Conservation (phyloP, 2,329 filamentous ascomycete genomes). For the Clonostachys byssicola region DNA sequence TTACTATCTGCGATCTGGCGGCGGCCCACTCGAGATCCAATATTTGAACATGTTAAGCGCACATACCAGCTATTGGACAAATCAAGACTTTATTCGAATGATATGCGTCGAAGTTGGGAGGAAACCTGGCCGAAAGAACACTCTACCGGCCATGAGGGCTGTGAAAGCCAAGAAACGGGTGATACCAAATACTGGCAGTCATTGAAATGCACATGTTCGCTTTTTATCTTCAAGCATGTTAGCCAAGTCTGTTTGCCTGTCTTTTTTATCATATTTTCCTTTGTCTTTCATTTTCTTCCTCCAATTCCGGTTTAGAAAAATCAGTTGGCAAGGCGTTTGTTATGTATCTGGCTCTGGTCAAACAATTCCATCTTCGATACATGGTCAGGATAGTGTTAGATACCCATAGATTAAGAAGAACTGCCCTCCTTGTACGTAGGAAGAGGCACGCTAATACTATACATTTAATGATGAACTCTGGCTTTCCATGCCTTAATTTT, state of each 20-base stretch:
- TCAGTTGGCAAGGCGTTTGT: too few species aligned
- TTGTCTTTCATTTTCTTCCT: neutral
- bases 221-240: neutral
- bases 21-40: slow-evolving; percentile 87
- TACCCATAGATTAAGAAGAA: neutral
- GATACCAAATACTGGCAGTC: slow-evolving; percentile 5
- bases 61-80: slow-evolving; percentile 91
- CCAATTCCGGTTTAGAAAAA: too few species aligned
- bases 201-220: neutral
- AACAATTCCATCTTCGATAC: neutral
- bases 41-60: slow-evolving; percentile 97
- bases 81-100: slow-evolving; percentile 84
- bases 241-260: neutral
- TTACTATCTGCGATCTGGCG: slow-evolving; percentile 78
- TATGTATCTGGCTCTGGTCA: neutral
- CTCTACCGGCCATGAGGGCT: slow-evolving; percentile 54
- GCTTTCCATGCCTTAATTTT: too few species aligned
- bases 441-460: too few species aligned
- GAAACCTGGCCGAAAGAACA: slow-evolving; percentile 58
- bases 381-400: neutral
- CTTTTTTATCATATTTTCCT: neutral
- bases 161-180: slow-evolving; percentile 44
- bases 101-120: slow-evolving; percentile 85
- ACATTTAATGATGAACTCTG: too few species aligned
- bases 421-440: neutral